These are phyloP conservation scores for Salix exigua DNA, from an alignment of 345 rosid genomes.

Conservation along the genomic window DNA sequence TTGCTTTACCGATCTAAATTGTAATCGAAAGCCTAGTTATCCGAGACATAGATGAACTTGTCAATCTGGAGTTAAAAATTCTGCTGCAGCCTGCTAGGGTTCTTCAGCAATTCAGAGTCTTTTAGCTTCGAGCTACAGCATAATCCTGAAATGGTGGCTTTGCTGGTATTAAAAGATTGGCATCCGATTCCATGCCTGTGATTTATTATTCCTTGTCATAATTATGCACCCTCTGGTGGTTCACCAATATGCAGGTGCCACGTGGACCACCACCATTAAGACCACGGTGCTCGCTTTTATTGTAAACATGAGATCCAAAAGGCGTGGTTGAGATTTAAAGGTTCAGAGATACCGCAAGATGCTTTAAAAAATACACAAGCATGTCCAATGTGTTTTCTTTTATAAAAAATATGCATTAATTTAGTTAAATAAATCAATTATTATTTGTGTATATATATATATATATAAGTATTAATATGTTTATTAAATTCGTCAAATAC, in stretches of 20 bases:
- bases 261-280: background rate
- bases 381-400: too few relatives aligned
- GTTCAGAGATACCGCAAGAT: too few relatives aligned
- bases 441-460: too few relatives aligned
- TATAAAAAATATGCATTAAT: too few relatives aligned
- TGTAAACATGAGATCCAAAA: background rate
- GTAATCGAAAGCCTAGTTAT: background rate
- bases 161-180: background rate
- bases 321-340: background rate
- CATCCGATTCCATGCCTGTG: conserved; percentile 10
- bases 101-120: background rate
- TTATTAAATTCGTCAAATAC: too few relatives aligned
- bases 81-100: background rate
- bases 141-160: background rate
- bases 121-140: background rate
- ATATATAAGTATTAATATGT: too few relatives aligned
- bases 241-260: background rate
- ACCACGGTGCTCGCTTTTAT: background rate
- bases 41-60: background rate
- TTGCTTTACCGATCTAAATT: background rate
- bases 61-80: background rate
- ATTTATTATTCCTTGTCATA: background rate
- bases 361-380: too few relatives aligned
- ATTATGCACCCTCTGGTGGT: background rate
- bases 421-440: too few relatives aligned